Conservation (phyloP, 2,329 filamentous ascomycete species). For the Chaetomium olivaceum region DNA sequence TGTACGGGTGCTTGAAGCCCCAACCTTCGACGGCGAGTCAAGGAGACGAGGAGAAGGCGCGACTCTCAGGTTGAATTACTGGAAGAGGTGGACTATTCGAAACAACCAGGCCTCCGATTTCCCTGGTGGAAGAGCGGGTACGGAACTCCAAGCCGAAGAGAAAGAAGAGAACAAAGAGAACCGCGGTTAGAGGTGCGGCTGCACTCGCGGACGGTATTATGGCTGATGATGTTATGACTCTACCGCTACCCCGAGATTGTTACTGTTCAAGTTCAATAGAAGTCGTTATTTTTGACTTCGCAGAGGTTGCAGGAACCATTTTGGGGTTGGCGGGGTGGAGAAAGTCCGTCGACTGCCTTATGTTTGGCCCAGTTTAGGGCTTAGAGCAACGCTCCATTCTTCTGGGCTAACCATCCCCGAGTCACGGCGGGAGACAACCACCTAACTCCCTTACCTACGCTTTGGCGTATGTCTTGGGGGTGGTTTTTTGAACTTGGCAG, state of each 20-base stretch:
- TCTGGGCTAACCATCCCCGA: too few relatives aligned
- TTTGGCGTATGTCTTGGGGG: too few relatives aligned
- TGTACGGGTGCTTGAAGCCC: slow-evolving; percentile 21
- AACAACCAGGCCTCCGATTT: not conserved
- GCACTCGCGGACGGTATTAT: not conserved
- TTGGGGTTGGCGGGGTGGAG: not conserved
- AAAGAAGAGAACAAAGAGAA: too few relatives aligned
- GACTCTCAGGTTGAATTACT: slow-evolving; percentile 19
- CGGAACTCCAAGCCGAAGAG: not conserved
- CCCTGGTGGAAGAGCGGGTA: not conserved
- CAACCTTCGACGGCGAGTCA: not conserved
- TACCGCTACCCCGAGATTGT: not conserved
- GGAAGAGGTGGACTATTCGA: not conserved
- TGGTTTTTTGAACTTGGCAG: too few relatives aligned
- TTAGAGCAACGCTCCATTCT: too few relatives aligned
- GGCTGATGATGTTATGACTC: not conserved
- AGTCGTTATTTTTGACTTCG: not conserved
- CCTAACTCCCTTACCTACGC: too few relatives aligned
- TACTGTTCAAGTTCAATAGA: not conserved
- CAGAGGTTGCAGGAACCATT: not conserved
- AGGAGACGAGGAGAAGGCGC: slow-evolving; percentile 27
- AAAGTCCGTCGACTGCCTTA: too few relatives aligned
- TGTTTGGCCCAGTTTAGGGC: too few relatives aligned
- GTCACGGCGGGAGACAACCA: too few relatives aligned
- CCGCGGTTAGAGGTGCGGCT: not conserved